Conservation (phyloP, 2,329 filamentous ascomycete species). For the Dactylellina cionopaga region DNA sequence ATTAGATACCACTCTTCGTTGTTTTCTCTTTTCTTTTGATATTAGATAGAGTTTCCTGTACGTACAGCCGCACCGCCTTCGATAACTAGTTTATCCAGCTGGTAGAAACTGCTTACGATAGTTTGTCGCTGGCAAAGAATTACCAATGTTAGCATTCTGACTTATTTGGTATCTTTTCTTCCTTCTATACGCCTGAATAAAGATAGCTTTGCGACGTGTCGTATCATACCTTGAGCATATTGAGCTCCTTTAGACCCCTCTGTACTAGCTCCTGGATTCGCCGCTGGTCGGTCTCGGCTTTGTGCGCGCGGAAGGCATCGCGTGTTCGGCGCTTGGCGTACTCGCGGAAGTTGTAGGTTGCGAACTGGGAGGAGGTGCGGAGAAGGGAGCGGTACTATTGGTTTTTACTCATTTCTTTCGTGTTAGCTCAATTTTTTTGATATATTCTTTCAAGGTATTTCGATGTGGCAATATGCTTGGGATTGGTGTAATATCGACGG, state of each 20-base stretch:
- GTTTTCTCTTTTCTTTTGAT: constrained; percentile 34
- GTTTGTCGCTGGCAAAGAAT: constrained; percentile 80
- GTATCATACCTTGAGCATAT: constrained; percentile 82
- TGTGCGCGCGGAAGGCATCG: constrained; percentile 88
- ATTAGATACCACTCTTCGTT: constrained; percentile 54
- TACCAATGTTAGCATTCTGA: constrained; percentile 6
- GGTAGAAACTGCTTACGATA: constrained; percentile 91
- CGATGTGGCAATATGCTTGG: not conserved
- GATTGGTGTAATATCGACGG: not conserved
- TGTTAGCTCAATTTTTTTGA: not conserved
- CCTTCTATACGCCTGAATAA: not conserved
- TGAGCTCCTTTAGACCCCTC: constrained; percentile 84
- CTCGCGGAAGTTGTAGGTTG: constrained; percentile 96
- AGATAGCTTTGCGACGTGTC: not conserved
- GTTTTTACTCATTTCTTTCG: not conserved
- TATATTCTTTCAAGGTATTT: not conserved
- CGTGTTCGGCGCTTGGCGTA: constrained; percentile 90
- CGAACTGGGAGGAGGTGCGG: constrained; percentile 85
- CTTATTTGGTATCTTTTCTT: constrained; percentile 9
- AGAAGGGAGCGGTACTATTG: constrained; percentile 90
- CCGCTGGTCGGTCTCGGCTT: constrained; percentile 75
- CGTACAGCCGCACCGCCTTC: constrained; percentile 83
- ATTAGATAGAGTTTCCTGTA: constrained; percentile 53
- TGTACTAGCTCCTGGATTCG: constrained; percentile 88
- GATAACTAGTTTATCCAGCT: constrained; percentile 88